Base-by-base conservation (phyloP, 768 basidiomycete species). In the Suillus brevipes region DNA sequence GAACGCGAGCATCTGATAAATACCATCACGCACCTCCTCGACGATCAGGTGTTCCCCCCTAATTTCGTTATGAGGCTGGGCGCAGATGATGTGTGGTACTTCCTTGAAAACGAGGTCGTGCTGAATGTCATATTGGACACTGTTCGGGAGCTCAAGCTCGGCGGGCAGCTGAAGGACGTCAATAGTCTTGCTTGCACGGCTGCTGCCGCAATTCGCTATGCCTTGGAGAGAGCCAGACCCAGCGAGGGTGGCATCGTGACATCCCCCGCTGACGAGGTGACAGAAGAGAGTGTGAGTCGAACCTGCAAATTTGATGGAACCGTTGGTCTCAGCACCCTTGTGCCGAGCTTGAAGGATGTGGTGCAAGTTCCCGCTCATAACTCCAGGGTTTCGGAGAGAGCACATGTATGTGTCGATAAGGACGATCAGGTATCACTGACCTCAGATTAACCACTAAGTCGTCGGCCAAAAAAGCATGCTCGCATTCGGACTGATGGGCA, bases 321-420 rank as follows among this genome's bases (percentile, higher is more conserved):
- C n/a, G n/a, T n/a, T 1, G 94, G 95, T 4, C 79, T 96, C 60
- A 87, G 87, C 70, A 92, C 91, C 1, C 82, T 97, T 34, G 91
- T 85, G 0, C 81, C 84, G 13, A 83, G 78, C 42, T 76, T 94
- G 61, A 82, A 82, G 36, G 83, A 90, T 62, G 78, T 81, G 3
- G 81, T 86, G 0, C 78, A 83, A 60, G 80, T 96, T 59, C 84
- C 86, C 0, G 96, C 72, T 79, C 81, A 12, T 75, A 80, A 43
- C 80, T 96, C 16, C 85, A 87, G 23, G 94, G 92, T 1, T 95
- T 95, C 69, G 85, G 83, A 6, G 82, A 82, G 68, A 92, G 89
- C 69, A 94, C 92, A 47, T 92, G 93, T 92, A 68, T 61, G 80
- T 70, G 1, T 20, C 10, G 7, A 20, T 18, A 38, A 28, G 25